Conservation (phyloP, 306 rosid species). For the Pterocarpus macrocarpus region DNA sequence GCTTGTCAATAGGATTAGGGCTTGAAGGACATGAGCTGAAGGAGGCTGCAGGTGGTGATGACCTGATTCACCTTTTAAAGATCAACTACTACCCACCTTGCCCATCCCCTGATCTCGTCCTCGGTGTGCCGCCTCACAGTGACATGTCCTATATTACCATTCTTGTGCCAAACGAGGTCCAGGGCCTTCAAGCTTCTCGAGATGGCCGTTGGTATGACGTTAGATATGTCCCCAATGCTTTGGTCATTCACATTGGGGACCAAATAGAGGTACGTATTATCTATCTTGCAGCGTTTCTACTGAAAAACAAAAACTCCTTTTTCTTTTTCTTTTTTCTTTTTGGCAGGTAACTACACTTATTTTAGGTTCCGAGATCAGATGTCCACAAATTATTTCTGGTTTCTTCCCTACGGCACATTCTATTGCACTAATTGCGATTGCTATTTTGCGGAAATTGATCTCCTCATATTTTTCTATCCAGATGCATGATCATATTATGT, state of each 20-base stretch:
- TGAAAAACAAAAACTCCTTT: too few species aligned
- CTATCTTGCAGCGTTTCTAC: too few species aligned
- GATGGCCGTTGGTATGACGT: slow-evolving; percentile 66
- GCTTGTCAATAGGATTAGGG: slow-evolving; percentile 61
- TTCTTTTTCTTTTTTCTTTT: too few species aligned
- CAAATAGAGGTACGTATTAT: slow-evolving; percentile 63
- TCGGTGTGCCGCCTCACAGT: slow-evolving; percentile 65
- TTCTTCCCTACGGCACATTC: too few species aligned
- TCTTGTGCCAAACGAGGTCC: slow-evolving; percentile 72
- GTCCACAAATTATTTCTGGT: too few species aligned
- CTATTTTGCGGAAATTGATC: too few species aligned
- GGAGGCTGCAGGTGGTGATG: slow-evolving; percentile 57
- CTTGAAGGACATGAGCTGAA: slow-evolving; percentile 59
- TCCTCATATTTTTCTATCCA: too few species aligned
- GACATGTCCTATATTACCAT: slow-evolving; percentile 65
- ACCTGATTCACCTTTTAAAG: slow-evolving; percentile 58
- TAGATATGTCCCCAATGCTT: slow-evolving; percentile 63
- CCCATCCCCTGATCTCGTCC: slow-evolving; percentile 66
- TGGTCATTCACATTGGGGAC: slow-evolving; percentile 73
- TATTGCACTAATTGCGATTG: too few species aligned
- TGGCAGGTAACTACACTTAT: too few species aligned
- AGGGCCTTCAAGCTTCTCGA: slow-evolving; percentile 70
- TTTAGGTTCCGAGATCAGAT: too few species aligned
- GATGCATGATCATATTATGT: too few species aligned
- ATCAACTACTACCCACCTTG: slow-evolving; percentile 81